phyloP scores from a whole-genome alignment of 495 filamentous ascomycete genomes.

The Neurospora sp. region DNA sequence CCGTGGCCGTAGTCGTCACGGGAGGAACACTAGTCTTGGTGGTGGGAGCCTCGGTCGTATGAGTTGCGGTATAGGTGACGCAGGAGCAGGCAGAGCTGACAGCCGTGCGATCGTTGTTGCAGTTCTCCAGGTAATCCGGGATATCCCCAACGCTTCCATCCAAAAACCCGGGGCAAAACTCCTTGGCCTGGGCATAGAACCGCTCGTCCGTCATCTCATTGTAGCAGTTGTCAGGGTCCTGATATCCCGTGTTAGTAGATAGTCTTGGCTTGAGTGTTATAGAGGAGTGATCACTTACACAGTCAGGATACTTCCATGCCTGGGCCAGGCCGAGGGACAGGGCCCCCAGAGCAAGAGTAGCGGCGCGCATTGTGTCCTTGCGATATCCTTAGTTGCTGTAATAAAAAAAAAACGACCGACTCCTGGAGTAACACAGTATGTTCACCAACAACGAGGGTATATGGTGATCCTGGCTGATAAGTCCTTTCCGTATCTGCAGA shows the following conservation, averaged over 20 bases:
- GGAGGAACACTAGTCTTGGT: neutral
- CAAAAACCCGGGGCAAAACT: conserved; percentile 20
- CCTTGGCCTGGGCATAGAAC: conserved; percentile 11
- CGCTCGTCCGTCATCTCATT: conserved; percentile 18
- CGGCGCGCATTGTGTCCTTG: conserved; percentile 9
- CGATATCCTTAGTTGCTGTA: neutral
- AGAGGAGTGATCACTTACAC: conserved; percentile 12
- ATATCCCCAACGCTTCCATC: conserved; percentile 16
- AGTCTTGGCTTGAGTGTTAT: neutral
- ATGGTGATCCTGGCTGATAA: neutral
- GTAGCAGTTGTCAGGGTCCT: conserved; percentile 26
- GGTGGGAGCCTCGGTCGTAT: conserved; percentile 7
- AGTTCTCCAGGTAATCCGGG: conserved; percentile 21
- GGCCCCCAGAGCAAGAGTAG: conserved; percentile 12
- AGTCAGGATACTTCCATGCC: conserved; percentile 22
- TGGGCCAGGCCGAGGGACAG: conserved; percentile 14
- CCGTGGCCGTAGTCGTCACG: neutral
- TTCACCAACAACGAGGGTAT: neutral
- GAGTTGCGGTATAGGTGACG: conserved; percentile 21
- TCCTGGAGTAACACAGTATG: neutral
- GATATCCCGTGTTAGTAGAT: conserved; percentile 1
- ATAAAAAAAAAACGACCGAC: neutral
- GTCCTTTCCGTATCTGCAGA: neutral
- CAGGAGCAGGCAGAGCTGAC: conserved; percentile 31
- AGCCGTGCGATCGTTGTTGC: conserved; percentile 7